Percentiles rank a stretch among this genome's conserved stretches.
These are phyloP conservation scores for Rhizopogon hawkerae DNA, from an alignment of 1,284 basidiomycete species.

Conservation along the genomic window DNA sequence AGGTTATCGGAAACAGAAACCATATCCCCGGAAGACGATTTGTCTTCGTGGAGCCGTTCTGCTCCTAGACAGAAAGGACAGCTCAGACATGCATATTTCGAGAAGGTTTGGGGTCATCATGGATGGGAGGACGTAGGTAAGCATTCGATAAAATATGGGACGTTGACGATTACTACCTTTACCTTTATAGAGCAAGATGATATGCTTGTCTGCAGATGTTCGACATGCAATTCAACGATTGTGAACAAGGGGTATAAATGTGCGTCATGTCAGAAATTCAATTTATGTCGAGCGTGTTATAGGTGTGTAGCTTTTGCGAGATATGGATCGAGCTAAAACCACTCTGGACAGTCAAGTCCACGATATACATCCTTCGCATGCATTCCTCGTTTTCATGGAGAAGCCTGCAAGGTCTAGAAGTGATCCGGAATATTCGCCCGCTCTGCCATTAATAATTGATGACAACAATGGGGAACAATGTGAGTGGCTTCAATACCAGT, in stretches of 20 bases:
- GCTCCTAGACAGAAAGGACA: constrained; percentile 63
- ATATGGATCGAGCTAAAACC: constrained; percentile 1
- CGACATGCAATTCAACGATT: constrained; percentile 64
- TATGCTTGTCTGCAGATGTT: constrained; percentile 53
- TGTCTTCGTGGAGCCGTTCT: constrained; percentile 49
- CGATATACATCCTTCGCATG: constrained; percentile 81
- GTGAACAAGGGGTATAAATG: constrained; percentile 73
- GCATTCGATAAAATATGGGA: constrained; percentile 25
- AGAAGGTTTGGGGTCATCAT: constrained; percentile 72
- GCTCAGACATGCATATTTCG: constrained; percentile 73
- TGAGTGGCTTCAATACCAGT: constrained; percentile 27
- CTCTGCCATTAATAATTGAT: constrained; percentile 18
- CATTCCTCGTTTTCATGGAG: constrained; percentile 75
- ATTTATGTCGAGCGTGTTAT: constrained; percentile 75
- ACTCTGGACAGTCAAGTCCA: constrained; percentile 54
- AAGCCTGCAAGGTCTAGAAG: constrained; percentile 34
- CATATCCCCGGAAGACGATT: constrained; percentile 43
- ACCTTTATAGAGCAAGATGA: constrained; percentile 61
- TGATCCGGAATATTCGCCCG: constrained; percentile 31
- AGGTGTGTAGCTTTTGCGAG: constrained; percentile 35
- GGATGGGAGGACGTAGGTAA: constrained; percentile 84
- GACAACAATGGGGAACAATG: constrained; percentile 53
- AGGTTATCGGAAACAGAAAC: constrained; percentile 31
- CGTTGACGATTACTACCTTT: not conserved
- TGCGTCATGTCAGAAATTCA: constrained; percentile 70